Evolutionary conservation across 805 yeast genomes (phyloP), one percentile per base, ranked within the genome.

Genomic region (Suhomyces sp.): DNA sequence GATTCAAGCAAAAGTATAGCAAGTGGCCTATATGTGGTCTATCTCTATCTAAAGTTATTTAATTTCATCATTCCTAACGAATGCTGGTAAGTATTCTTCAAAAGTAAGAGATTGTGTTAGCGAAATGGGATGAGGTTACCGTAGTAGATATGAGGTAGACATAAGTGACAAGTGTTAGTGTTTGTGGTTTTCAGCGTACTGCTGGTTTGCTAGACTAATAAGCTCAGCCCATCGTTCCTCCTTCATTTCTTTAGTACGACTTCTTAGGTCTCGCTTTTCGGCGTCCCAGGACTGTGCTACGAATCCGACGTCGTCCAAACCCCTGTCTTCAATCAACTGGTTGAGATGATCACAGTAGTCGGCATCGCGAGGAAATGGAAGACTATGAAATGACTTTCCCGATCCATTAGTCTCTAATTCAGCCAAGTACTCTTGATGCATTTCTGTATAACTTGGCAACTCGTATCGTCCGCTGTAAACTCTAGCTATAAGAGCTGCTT

Each of bases 401-500:
- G 41, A 2, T 1, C 78, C 77, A 27, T 67, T 62, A 8, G 27
- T 48, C 12, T 48, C 48, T 38, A 62, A 53, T 51, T 76, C 60
- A 29, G 61, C 54, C 13, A 51, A 44, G 24, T 60, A 59, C 72
- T 73, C 68, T 12, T 53, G 26, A 2, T 55, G 24, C 57, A 69
- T 74, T 12, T 64, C 70, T 40, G 57, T 48, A 5, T 48, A 17
- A 2, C 65, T 24, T 1, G 78, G 78, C 4, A 72, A 55, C 3
- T 53, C 26, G 2, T 61, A 57, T 47, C 69, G 60, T 6, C 72
- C 74, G n/a, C 70, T 60, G 42, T 63, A 61, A 27, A 63, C 67
- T 17, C 77, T 57, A 2, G 77, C 61, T 1, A 71, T 67, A 5
- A 69, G 51, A 0, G 71, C 68, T 1, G 74, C 73, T 55, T 76